Percentiles rank a stretch among this genome's conserved stretches.
These are phyloP conservation scores for Roridomyces roridus DNA, from an alignment of 768 basidiomycete genomes.

Conservation along the genomic window DNA sequence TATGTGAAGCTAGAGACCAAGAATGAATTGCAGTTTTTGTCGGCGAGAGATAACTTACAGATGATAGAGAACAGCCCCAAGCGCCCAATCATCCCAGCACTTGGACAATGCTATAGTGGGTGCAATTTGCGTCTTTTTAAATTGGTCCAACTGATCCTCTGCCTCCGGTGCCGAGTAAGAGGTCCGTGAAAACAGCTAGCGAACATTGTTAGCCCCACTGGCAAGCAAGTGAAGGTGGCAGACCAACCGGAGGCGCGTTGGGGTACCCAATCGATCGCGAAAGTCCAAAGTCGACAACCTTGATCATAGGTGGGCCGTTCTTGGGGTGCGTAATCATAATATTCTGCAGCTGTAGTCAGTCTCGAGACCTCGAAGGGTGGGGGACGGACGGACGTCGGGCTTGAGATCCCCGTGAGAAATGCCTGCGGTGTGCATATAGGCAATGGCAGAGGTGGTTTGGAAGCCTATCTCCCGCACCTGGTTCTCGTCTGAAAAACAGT, in stretches of 20 bases:
- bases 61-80: slow-evolving; percentile 1
- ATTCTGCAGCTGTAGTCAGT: slow-evolving; percentile 40
- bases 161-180: slow-evolving; percentile 10
- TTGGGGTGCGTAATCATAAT: slow-evolving; percentile 47
- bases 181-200: neutral
- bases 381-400: slow-evolving; percentile 42
- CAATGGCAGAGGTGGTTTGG: slow-evolving; percentile 62
- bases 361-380: neutral
- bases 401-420: slow-evolving; percentile 79
- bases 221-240: neutral
- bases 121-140: neutral
- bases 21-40: neutral
- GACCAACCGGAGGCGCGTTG: neutral
- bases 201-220: no score
- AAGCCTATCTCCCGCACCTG: slow-evolving; percentile 55
- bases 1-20: neutral
- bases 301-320: slow-evolving; percentile 46
- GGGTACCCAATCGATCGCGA: slow-evolving; percentile 56
- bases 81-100: slow-evolving; percentile 10
- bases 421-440: slow-evolving; percentile 35
- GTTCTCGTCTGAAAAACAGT: slow-evolving; percentile 37
- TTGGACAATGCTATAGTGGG: neutral
- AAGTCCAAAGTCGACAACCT: slow-evolving; percentile 70
- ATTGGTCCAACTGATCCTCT: neutral
- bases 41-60: neutral